A percentile compares a stretch with the other conserved stretches of the same genome.
Conservation (phyloP, 805 yeast species). For the Ogataea ramenticola region DNA sequence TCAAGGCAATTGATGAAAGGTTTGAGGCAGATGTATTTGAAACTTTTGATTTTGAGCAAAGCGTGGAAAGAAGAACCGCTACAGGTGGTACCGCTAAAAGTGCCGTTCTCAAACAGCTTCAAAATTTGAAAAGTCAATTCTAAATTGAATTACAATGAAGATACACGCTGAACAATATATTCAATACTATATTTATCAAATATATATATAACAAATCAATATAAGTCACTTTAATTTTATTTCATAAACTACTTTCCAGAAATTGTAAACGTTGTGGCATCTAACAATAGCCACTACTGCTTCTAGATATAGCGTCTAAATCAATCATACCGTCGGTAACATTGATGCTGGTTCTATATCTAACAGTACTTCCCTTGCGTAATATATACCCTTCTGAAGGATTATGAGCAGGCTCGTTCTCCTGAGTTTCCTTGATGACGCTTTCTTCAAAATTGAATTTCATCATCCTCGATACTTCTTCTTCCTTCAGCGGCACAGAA, state of each 20-base stretch:
- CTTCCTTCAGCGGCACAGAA: neutral
- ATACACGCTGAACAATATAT: too few relatives aligned
- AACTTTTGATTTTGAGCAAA: constrained; percentile 85
- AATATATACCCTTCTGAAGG: too few relatives aligned
- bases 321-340: constrained; percentile 10
- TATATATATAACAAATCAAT: neutral
- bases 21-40: constrained; percentile 74
- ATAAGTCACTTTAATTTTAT: too few relatives aligned
- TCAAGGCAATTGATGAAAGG: constrained; percentile 69
- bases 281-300: neutral
- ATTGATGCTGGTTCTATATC: constrained; percentile 4
- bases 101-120: constrained; percentile 77
- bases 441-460: constrained; percentile 7
- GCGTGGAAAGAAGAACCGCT: constrained; percentile 95
- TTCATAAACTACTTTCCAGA: too few relatives aligned
- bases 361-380: neutral
- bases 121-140: constrained; percentile 19
- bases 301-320: constrained; percentile 11
- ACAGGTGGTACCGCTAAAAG: constrained; percentile 94
- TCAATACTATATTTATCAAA: neutral
- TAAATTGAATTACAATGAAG: too few relatives aligned
- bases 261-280: too few relatives aligned
- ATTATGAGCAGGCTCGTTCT: neutral
- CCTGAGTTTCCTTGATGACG: neutral
- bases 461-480: constrained; percentile 3